A percentile compares a stretch with the other conserved stretches of the same genome.
These are phyloP conservation scores for Pythium scleroteichum DNA, from an alignment of 352 stramenopile species.

Conservation along the genomic window DNA sequence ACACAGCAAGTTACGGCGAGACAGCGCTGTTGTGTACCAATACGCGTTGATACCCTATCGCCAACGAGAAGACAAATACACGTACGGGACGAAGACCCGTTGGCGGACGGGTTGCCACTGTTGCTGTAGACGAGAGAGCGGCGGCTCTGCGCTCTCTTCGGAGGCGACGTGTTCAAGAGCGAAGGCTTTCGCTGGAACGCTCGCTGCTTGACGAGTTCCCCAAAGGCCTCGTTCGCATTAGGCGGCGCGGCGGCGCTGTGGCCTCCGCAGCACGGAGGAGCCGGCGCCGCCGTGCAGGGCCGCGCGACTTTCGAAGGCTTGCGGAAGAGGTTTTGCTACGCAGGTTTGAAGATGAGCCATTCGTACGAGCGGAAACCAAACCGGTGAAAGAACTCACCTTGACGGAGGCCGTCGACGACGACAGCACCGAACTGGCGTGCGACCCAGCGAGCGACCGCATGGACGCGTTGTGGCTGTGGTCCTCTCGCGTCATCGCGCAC, in stretches of 20 bases:
- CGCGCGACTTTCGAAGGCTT: slow-evolving; percentile 26
- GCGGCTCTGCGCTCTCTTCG: slow-evolving; percentile 32
- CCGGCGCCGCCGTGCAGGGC: slow-evolving; percentile 22
- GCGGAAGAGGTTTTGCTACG: slow-evolving; percentile 18
- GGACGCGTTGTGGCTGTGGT: slow-evolving; percentile 6
- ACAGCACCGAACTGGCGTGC: slow-evolving; percentile 1
- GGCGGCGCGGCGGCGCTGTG: not conserved
- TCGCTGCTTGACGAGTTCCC: slow-evolving; percentile 57
- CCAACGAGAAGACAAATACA: no score
- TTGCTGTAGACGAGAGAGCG: slow-evolving; percentile 6
- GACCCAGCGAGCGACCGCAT: slow-evolving; percentile 16
- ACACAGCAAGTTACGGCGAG: slow-evolving; percentile 22
- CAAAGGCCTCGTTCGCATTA: slow-evolving; percentile 27
- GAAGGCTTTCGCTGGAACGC: slow-evolving; percentile 58
- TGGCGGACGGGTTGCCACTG: not conserved
- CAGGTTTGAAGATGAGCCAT: no score
- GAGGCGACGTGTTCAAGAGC: slow-evolving; percentile 17
- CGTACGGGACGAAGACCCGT: slow-evolving; percentile 16
- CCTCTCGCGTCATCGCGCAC: not conserved
- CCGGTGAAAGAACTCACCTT: slow-evolving; percentile 1
- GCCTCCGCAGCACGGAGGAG: slow-evolving; percentile 12
- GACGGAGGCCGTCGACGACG: slow-evolving; percentile 15
- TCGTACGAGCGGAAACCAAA: no score
- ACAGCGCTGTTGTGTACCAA: slow-evolving; percentile 10
- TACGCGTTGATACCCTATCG: not conserved